These are phyloP conservation scores for Tolypocladium nubicola DNA, from an alignment of 2,329 filamentous ascomycete species.

Conservation along the genomic window DNA sequence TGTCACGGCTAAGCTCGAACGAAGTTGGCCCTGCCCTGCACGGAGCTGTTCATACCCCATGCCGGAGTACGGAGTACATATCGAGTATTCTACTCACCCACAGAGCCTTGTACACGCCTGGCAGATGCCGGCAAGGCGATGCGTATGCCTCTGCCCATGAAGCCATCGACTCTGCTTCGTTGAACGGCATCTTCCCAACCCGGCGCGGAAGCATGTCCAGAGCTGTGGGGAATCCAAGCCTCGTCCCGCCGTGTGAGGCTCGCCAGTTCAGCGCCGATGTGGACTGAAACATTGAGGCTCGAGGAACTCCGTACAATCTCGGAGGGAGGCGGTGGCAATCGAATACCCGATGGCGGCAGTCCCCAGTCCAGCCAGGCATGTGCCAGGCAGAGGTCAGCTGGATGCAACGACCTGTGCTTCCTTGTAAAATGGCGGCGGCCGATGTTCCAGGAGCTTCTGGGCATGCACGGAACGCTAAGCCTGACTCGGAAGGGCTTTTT, in stretches of 20 bases:
- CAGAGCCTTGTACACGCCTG: not conserved
- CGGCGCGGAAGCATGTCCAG: not conserved
- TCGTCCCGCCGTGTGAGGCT: not conserved
- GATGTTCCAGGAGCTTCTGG: not conserved
- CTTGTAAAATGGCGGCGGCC: not conserved
- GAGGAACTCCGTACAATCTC: too few species aligned
- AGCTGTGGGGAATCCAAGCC: not conserved
- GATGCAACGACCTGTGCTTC: not conserved
- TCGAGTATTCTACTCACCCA: not conserved
- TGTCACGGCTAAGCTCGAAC: not conserved
- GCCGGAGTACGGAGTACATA: not conserved
- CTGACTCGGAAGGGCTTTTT: conserved; percentile 5
- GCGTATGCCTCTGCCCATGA: not conserved
- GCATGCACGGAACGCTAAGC: not conserved
- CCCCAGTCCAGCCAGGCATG: not conserved
- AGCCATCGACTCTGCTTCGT: not conserved
- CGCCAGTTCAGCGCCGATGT: not conserved
- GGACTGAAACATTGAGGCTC: not conserved
- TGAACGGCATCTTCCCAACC: not conserved
- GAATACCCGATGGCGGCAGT: not conserved
- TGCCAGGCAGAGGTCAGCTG: not conserved
- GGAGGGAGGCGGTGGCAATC: too few species aligned
- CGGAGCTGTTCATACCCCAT: not conserved
- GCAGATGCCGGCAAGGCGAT: not conserved
- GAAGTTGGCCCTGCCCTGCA: not conserved